Evolutionary conservation across 768 basidiomycete species (phyloP).

Genomic region (Trametes meyenii): DNA sequence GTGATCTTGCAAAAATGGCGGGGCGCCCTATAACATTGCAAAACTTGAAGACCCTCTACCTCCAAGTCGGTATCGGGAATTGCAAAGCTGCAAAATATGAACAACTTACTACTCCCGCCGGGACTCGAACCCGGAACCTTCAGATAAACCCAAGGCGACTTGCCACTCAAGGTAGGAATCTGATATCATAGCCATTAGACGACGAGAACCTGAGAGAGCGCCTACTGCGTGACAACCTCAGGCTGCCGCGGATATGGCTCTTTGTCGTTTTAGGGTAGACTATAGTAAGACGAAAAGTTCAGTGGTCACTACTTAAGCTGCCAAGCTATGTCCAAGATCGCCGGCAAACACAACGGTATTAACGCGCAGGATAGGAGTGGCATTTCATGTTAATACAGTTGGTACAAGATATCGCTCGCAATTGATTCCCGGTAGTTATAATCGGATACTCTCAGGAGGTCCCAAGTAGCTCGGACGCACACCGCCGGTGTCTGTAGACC

Average conservation of each 20-base stretch:
- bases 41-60: too few relatives aligned
- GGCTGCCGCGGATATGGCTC: not conserved
- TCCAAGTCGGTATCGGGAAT: too few relatives aligned
- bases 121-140: conserved; percentile 29
- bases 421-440: too few relatives aligned
- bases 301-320: too few relatives aligned
- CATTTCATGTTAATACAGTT: not conserved
- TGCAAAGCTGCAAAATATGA: not conserved
- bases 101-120: conserved; percentile 21
- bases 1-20: too few relatives aligned
- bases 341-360: too few relatives aligned
- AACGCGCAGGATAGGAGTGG: not conserved
- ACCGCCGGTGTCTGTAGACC: conserved; percentile 54
- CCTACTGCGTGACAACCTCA: not conserved
- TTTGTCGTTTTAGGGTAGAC: too few relatives aligned
- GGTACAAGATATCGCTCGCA: not conserved
- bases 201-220: conserved; percentile 19
- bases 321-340: too few relatives aligned
- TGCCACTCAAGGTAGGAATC: conserved; percentile 15
- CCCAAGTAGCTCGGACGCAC: conserved; percentile 61
- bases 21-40: too few relatives aligned
- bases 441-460: conserved; percentile 57
- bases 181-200: conserved; percentile 30
- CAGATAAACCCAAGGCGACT: conserved; percentile 9
- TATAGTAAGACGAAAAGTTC: too few relatives aligned